These are phyloP conservation scores for Cystobasidium pallidum DNA, from an alignment of 1,284 basidiomycete genomes.

Conservation along the genomic window DNA sequence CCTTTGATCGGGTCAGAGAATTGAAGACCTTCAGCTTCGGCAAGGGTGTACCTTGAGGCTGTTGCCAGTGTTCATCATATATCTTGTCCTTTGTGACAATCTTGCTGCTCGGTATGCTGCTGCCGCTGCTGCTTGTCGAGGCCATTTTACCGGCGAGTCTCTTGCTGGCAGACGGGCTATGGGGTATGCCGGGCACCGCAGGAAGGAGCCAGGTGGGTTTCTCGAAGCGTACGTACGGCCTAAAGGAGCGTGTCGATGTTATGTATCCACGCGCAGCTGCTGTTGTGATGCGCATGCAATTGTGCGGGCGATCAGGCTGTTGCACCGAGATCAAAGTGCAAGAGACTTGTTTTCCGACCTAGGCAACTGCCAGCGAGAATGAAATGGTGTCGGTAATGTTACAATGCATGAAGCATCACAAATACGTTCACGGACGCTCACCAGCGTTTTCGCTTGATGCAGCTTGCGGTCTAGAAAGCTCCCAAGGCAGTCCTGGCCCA, in stretches of 20 bases:
- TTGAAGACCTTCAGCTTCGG: slow-evolving; percentile 80
- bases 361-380: no score
- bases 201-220: background rate
- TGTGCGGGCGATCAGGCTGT: background rate
- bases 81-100: slow-evolving; percentile 34
- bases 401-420: no score
- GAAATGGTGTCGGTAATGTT: no score
- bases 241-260: background rate
- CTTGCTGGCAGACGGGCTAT: background rate
- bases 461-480: no score
- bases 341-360: background rate
- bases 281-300: slow-evolving; percentile 24
- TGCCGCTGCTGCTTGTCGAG: slow-evolving; percentile 12
- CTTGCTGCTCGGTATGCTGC: slow-evolving; percentile 15
- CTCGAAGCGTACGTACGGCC: background rate
- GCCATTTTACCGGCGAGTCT: background rate
- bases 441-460: no score
- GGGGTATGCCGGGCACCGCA: background rate
- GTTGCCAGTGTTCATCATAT: slow-evolving; percentile 43
- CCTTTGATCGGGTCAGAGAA: slow-evolving; percentile 89
- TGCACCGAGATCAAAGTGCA: background rate
- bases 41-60: slow-evolving; percentile 25
- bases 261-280: slow-evolving; percentile 4
- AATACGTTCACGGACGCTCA: no score
- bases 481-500: no score